Evolutionary conservation across 257 asterid genomes (phyloP), one percentile per base, ranked within the genome.

Genomic region (Primulina eburnea): DNA sequence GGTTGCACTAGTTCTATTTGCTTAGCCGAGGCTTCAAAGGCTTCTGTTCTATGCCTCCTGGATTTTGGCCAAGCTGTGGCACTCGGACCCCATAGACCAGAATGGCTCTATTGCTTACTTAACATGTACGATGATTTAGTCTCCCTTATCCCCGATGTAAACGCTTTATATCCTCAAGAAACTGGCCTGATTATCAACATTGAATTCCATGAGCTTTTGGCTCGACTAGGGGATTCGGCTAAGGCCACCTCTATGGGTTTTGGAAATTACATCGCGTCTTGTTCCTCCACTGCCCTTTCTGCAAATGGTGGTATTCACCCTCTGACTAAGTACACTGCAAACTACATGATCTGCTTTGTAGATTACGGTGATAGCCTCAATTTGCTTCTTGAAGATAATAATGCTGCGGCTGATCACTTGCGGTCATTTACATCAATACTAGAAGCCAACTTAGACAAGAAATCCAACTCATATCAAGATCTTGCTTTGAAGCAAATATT

Each of bases 21-120:
- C 80, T 81, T 86, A 38, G 52, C 68, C 5, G 96, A 89, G 56
- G 84, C 86, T 56, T 83, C 96, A 7, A 81, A 77, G 71, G 79
- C 72, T 28, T 78, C 84, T 24, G 57, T 86, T 4, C 38, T 80
- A 60, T 70, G 81, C 79, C 93, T 86, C 38, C 18, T 87, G 80
- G 81, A 83, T 55, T 89, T 89, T 30, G 96, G 89, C 5, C 81
- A 83, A 6, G 93, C 93, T 40, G 84, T 87, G 35, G 72, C 81
- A 6, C 79, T 86, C 4, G 85, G 88, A 30, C 83, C 96, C 37
- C 80, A 61, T 43, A 58, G 47, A 2, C 93, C 96, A 3, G 91
- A 89, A 66, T 73, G 88, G 78, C 91, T 86, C 56, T 81, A 65
- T 60, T 77, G 90, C 74, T 69, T 89, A n/a, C 83, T 87, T 4